phyloP scores from a whole-genome alignment of 1,284 basidiomycete genomes.

The Apiotrichum laibachii region DNA sequence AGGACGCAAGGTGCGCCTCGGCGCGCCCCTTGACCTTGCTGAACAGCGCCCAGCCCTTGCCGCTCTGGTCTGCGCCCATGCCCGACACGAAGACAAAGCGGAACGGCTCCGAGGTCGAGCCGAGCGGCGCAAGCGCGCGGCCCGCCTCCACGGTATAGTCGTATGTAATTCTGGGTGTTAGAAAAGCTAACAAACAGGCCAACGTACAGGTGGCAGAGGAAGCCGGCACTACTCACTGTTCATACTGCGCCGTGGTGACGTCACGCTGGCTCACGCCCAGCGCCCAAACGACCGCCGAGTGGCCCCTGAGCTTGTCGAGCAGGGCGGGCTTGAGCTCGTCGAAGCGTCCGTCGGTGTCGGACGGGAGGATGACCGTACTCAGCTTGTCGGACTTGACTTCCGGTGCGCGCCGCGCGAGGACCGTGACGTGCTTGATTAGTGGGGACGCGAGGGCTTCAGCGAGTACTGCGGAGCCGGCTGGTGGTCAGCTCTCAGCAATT shows the following conservation, averaged over 20 bases:
- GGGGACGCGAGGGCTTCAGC: conserved; percentile 29
- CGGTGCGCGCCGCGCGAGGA: conserved; percentile 30
- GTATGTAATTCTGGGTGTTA: conserved; percentile 30
- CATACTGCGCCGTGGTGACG: conserved; percentile 34
- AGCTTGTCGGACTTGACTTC: conserved; percentile 21
- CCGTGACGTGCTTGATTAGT: conserved; percentile 24
- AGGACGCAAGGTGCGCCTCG: conserved; percentile 23
- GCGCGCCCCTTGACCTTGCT: conserved; percentile 27
- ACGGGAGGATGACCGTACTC: conserved; percentile 26
- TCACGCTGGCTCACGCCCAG: conserved; percentile 32
- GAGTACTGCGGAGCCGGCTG: conserved; percentile 32
- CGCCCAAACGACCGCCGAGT: conserved; percentile 30
- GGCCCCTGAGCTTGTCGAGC: conserved; percentile 15
- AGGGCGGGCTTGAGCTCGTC: conserved; percentile 21
- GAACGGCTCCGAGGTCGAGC: conserved; percentile 25
- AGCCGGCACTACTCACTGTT: conserved; percentile 29
- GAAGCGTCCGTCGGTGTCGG: conserved; percentile 27
- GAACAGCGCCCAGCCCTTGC: conserved; percentile 21
- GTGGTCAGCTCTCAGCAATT: too few relatives aligned
- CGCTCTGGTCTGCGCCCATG: conserved; percentile 26
- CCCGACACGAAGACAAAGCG: conserved; percentile 35
- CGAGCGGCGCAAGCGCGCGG: conserved; percentile 24
- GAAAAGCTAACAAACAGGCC: neutral
- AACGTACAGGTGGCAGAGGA: neutral
- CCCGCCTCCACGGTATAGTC: conserved; percentile 28